Conservation (phyloP, 2,329 filamentous ascomycete species). For the Lachnellula arida region DNA sequence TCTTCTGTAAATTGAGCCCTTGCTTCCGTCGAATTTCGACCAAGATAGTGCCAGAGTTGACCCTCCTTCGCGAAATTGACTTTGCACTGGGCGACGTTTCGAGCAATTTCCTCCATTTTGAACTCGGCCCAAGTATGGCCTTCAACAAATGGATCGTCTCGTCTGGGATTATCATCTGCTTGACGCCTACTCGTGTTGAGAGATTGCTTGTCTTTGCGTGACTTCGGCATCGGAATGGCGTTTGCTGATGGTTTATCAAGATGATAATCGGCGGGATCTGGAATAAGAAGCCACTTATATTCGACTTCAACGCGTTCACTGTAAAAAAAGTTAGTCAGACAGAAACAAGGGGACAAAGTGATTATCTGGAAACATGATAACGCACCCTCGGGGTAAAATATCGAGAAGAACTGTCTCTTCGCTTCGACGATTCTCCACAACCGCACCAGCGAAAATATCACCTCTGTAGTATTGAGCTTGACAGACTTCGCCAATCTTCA, state of each 20-base stretch:
- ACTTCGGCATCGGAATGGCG: constrained; percentile 65
- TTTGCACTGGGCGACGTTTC: constrained; percentile 59
- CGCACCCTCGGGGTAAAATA: constrained; percentile 78
- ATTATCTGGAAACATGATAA: constrained; percentile 18
- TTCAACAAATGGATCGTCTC: constrained; percentile 63
- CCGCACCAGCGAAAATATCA: constrained; percentile 85
- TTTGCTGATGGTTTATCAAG: constrained; percentile 70
- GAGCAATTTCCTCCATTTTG: constrained; percentile 52
- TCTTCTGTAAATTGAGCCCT: constrained; percentile 89
- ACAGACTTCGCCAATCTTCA: constrained; percentile 71
- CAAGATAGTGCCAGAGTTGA: constrained; percentile 85
- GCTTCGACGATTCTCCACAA: constrained; percentile 73
- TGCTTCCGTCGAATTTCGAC: constrained; percentile 80
- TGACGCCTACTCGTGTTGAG: constrained; percentile 61
- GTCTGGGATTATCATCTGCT: constrained; percentile 56
- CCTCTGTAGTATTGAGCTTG: constrained; percentile 81
- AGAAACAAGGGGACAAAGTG: background rate
- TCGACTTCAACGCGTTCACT: constrained; percentile 74
- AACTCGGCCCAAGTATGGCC: constrained; percentile 78
- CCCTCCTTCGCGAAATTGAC: constrained; percentile 68
- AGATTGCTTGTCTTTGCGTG: constrained; percentile 57
- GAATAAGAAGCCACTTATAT: constrained; percentile 77
- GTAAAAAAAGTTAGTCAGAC: constrained; percentile 36
- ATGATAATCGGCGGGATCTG: constrained; percentile 64
- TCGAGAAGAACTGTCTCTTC: constrained; percentile 77